Base-by-base conservation (phyloP, 441 rosid genomes). In the Kokia cookei region DNA sequence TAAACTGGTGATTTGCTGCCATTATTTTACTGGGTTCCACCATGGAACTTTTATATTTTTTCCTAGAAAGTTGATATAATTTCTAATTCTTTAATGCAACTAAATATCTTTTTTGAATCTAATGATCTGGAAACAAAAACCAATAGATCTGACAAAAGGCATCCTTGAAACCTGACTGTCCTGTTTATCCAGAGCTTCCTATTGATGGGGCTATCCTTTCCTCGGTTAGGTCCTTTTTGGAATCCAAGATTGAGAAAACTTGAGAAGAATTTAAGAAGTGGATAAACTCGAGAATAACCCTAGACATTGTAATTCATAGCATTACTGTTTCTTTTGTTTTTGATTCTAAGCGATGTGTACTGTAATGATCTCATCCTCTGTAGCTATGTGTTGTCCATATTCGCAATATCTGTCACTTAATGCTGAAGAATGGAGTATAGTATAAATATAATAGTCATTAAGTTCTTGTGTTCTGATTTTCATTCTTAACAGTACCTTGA, bases 401-500 rank as follows among this genome's bases (percentile, higher is more conserved):
- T 64, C 15, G 9, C 14, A 27, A 32, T 53, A 10, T 2, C 64
- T 68, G 40, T 54, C 7, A 14, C 45, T 7, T 24, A 2, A 1
- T 35, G 12, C 37, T 63, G 14, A 26, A 26, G 22, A 7, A 45
- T 45, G 7, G 22, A 66, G 35, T 14, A 29, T 50, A 22, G 7
- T 5, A 32, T 32, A 32, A 32, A 32, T 32, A 32, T 32, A 32
- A 32, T 32, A 32, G 37, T 32, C 37, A 32, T 32, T 32, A 5
- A 53, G 35, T 71, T 37, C 3, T 48, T 65, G 4, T 24, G 2
- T 14, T 47, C 48, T 60, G 12, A 7, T 22, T 24, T 13, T 13
- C 63, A 26, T 12, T 58, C 69, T 80, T 76, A 74, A 40, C 87
- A 96, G 99, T 92, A 82, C 80, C 97, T 96, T 68, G 98, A 96